phyloP scores from a whole-genome alignment of 257 asterid genomes.

The Primulina eburnea region DNA sequence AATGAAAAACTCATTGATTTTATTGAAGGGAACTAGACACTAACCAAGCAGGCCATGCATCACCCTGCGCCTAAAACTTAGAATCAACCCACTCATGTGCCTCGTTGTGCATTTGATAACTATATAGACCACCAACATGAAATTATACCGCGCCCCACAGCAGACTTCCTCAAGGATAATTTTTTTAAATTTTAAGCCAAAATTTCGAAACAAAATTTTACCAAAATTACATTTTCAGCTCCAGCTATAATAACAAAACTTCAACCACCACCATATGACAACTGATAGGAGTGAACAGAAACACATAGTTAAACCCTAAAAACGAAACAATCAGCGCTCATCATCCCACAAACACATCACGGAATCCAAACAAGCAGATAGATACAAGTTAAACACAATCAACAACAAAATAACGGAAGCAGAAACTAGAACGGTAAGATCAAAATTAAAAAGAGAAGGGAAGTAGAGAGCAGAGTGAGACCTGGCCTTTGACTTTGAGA shows the following conservation, averaged over 20 bases:
- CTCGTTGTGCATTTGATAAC: not conserved
- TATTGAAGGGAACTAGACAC: not conserved
- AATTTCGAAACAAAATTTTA: not conserved
- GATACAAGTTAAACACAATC: not conserved
- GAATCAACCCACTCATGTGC: not conserved
- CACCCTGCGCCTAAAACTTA: not conserved
- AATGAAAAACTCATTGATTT: too few species aligned
- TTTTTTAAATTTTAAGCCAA: too few species aligned
- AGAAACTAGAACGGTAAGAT: not conserved
- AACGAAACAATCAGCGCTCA: not conserved
- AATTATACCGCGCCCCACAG: not conserved
- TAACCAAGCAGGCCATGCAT: not conserved
- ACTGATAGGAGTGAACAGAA: not conserved
- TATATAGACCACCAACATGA: not conserved
- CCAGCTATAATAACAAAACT: not conserved
- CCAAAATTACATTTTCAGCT: not conserved
- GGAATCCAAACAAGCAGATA: not conserved
- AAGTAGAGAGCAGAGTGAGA: not conserved
- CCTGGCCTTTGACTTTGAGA: conserved; percentile 60
- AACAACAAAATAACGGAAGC: not conserved
- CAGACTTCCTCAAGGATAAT: too few species aligned
- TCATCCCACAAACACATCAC: conserved; percentile 4
- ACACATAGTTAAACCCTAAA: not conserved
- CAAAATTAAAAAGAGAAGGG: not conserved
- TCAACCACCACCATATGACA: not conserved